A percentile compares a stretch with the other conserved stretches of the same genome.
Conservation (phyloP, 208 protist species). For the Leishmania gerbilli region DNA sequence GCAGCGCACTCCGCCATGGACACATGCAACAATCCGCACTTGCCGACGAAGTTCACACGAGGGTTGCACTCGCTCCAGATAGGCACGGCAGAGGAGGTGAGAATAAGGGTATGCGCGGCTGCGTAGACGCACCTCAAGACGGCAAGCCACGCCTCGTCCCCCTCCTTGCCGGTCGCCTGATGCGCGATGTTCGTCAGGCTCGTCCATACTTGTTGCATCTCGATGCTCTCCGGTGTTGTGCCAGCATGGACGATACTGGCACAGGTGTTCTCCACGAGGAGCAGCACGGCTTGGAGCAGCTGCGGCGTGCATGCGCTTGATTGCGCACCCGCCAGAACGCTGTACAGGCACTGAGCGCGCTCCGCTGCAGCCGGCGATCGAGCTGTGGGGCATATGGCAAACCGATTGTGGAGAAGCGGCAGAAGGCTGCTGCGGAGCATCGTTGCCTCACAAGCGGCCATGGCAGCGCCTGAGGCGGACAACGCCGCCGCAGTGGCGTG, state of each 20-base stretch:
- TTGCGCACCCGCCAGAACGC: background rate
- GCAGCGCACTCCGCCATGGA: slow-evolving; percentile 14
- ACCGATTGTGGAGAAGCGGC: slow-evolving; percentile 17
- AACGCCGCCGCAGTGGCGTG: background rate
- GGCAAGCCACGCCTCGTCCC: slow-evolving; percentile 17
- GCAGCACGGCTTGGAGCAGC: slow-evolving; percentile 17
- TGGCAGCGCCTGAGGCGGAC: background rate
- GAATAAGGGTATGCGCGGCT: slow-evolving; percentile 14
- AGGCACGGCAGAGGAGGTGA: slow-evolving; percentile 7
- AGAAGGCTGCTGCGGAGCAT: background rate
- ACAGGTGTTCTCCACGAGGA: slow-evolving; percentile 25
- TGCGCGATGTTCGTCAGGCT: slow-evolving; percentile 2
- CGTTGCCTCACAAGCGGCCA: background rate
- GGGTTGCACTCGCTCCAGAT: slow-evolving; percentile 14
- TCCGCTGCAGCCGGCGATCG: slow-evolving; percentile 11
- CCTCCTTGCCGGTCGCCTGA: background rate
- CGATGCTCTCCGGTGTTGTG: slow-evolving; percentile 5
- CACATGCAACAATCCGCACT: slow-evolving; percentile 16
- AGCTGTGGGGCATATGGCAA: slow-evolving; percentile 9
- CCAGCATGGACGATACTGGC: background rate
- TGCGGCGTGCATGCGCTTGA: background rate
- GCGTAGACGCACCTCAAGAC: slow-evolving; percentile 16
- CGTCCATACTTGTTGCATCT: slow-evolving; percentile 20
- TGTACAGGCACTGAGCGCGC: slow-evolving; percentile 1
- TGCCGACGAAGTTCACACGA: slow-evolving; percentile 22